phyloP scores from a whole-genome alignment of 2,329 filamentous ascomycete genomes.

The Talaromyces marneffei region DNA sequence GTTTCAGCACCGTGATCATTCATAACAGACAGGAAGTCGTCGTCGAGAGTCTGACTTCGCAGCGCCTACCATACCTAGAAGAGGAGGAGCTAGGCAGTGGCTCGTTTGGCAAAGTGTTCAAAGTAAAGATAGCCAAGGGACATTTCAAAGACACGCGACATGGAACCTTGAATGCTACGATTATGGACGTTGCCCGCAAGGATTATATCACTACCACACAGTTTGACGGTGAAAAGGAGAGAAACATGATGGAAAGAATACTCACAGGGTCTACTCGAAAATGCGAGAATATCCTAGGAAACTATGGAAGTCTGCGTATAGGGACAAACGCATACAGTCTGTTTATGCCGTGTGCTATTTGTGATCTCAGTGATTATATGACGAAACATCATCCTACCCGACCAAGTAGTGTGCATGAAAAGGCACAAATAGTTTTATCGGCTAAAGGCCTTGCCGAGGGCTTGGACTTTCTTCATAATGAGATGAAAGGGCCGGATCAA shows the following conservation, averaged over 20 bases:
- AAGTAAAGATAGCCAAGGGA: slow-evolving; percentile 28
- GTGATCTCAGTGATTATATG: slow-evolving; percentile 37
- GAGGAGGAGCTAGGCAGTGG: slow-evolving; percentile 28
- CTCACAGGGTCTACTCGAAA: slow-evolving; percentile 24
- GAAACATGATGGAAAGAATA: slow-evolving; percentile 32
- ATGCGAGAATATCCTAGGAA: slow-evolving; percentile 35
- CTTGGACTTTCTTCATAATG: slow-evolving; percentile 36
- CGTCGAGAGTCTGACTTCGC: slow-evolving; percentile 18
- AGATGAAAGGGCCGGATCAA: slow-evolving; percentile 23
- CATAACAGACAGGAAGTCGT: slow-evolving; percentile 24
- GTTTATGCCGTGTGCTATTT: slow-evolving; percentile 38
- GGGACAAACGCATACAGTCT: slow-evolving; percentile 32
- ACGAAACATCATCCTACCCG: slow-evolving; percentile 17
- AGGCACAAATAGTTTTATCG: slow-evolving; percentile 24
- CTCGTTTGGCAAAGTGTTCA: slow-evolving; percentile 28
- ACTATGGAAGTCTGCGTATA: slow-evolving; percentile 32
- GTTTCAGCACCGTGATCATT: slow-evolving; percentile 30
- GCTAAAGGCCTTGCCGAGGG: slow-evolving; percentile 31
- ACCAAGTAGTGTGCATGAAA: slow-evolving; percentile 18
- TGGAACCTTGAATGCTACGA: slow-evolving; percentile 11
- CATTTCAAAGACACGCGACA: slow-evolving; percentile 27
- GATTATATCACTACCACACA: slow-evolving; percentile 29
- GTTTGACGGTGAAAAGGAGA: slow-evolving; percentile 23
- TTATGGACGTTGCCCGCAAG: slow-evolving; percentile 30
- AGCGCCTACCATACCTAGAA: slow-evolving; percentile 32